Evolutionary conservation across 202 grass and related monocot species (phyloP).

Genomic region (Setaria viridis): DNA sequence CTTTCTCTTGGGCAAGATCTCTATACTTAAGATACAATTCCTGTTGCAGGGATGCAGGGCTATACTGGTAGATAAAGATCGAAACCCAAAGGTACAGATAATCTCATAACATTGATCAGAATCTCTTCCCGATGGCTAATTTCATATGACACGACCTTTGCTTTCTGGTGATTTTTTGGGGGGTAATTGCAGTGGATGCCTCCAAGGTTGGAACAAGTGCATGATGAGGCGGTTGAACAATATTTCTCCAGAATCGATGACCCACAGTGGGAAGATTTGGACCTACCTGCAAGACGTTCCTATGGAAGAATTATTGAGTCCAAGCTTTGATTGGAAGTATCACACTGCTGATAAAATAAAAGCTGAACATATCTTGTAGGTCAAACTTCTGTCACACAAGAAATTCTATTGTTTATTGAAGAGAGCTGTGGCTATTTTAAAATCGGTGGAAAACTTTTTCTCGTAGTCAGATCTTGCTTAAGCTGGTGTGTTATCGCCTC

Average conservation of each 20-base stretch:
- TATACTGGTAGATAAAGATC: conserved; percentile 89
- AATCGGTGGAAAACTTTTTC: neutral
- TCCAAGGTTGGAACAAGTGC: conserved; percentile 71
- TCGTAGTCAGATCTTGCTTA: neutral
- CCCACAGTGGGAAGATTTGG: conserved; percentile 76
- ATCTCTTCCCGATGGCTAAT: neutral
- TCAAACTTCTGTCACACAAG: neutral
- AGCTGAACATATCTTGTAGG: neutral
- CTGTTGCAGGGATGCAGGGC: conserved; percentile 88
- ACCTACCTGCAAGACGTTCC: conserved; percentile 45
- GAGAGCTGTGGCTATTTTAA: neutral
- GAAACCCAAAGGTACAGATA: conserved; percentile 77
- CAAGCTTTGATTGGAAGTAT: conserved; percentile 61
- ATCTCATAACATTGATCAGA: neutral
- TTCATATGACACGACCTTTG: conserved; percentile 10
- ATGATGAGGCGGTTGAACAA: conserved; percentile 56
- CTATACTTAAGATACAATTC: conserved; percentile 33
- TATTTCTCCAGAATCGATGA: conserved; percentile 83
- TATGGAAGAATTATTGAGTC: conserved; percentile 55
- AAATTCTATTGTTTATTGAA: neutral
- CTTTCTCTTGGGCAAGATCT: neutral
- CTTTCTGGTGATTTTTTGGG: conserved; percentile 1
- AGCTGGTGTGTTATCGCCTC: too few relatives aligned
- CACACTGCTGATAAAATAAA: conserved; percentile 1
- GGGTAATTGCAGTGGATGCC: conserved; percentile 85